Conservation (phyloP, 192 early-diverging fungal genomes). For the Backusella westeae region DNA sequence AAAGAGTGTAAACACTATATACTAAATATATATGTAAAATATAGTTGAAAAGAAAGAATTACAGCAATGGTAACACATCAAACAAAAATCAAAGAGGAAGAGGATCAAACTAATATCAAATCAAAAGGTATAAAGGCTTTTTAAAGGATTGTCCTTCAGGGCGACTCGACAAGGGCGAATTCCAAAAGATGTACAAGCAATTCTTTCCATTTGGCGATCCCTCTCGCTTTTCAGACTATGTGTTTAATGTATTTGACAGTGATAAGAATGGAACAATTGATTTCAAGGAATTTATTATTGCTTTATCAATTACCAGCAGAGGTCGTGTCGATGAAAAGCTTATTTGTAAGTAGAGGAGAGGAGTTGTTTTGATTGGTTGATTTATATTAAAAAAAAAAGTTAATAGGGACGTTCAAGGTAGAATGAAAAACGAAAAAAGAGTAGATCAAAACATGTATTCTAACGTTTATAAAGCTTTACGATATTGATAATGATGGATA, state of each 20-base stretch:
- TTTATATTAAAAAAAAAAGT: background rate
- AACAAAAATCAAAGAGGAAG: background rate
- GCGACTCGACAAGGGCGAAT: conserved; percentile 77
- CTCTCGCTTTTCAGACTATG: conserved; percentile 83
- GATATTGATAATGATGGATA: conserved; percentile 88
- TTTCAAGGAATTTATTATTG: conserved; percentile 89
- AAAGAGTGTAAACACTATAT: no score
- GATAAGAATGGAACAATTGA: conserved; percentile 90
- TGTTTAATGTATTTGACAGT: conserved; percentile 88
- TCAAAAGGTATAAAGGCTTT: conserved; percentile 87
- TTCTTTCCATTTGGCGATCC: conserved; percentile 97
- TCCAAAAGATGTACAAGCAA: conserved; percentile 92
- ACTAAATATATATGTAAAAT: background rate
- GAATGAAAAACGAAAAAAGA: background rate
- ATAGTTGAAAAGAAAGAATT: conserved; percentile 90
- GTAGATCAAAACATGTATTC: no score
- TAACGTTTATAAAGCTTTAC: conserved; percentile 52
- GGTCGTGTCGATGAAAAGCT: conserved; percentile 84
- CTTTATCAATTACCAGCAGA: conserved; percentile 80
- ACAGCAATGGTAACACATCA: conserved; percentile 74
- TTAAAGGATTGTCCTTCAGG: conserved; percentile 90
- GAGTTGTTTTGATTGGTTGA: no score
- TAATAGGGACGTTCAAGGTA: conserved; percentile 27
- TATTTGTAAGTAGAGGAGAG: conserved; percentile 54
- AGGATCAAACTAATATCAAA: background rate